Evolutionary conservation across 208 protist genomes (phyloP), one percentile per base, ranked within the genome.

Genomic region (Leishmania amazonensis): DNA sequence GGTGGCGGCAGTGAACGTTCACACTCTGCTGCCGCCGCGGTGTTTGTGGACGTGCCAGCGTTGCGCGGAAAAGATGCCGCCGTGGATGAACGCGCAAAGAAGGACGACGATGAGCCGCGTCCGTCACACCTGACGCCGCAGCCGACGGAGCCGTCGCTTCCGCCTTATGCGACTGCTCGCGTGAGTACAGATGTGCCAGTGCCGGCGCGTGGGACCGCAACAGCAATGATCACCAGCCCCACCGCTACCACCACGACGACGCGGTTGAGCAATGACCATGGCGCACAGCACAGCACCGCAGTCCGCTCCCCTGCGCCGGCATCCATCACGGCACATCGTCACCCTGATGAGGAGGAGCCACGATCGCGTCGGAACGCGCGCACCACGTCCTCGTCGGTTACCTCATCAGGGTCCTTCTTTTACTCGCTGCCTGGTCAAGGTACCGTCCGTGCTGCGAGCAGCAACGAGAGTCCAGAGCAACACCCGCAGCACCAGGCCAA

Each of bases 351-450:
- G 7, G 73, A 72, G 40, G 40, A 42, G 40, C 67, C 24, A 47
- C 67, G 2, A 21, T 13, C 38, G 21, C 38, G 67, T 17, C 38
- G 40, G 67, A 21, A 40, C 45, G 40, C 45, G 28, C 68, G 28
- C 4, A 45, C 76, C 15, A 17, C 54, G 6, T 38, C 62, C 3
- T 19, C 42, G 4, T 78, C 71, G 0, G 49, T 17, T 8, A 71
- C 67, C 21, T 24, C 67, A 47, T 72, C 45, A 2, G 76, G 70
- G 31, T 85, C 81, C 2, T 80, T 81, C 51, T 80, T 81, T 62
- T 80, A 47, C 51, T 85, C 81, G 5, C 68, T 85, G 11, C 81
- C 81, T 21, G 19, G 51, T 9, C 76, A 77, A 72, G 45, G 71
- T 8, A 19, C 54, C 8, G 38, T 54, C 19, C 76, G 71, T 42